phyloP scores from a whole-genome alignment of 441 rosid species.

The Capsella rubella region DNA sequence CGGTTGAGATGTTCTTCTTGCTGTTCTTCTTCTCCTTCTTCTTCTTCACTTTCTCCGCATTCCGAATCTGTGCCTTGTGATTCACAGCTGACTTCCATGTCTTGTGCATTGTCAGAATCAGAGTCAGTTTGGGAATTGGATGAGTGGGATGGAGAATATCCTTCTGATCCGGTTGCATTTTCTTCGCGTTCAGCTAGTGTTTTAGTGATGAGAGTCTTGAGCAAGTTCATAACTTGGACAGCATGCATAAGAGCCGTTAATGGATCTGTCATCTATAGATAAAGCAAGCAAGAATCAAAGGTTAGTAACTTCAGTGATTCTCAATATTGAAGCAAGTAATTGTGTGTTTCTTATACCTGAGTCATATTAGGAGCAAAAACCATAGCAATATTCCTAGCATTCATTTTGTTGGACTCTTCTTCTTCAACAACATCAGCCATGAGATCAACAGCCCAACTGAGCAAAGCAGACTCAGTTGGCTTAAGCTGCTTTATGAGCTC shows the following conservation, averaged over 20 bases:
- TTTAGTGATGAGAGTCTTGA: conserved; percentile 64
- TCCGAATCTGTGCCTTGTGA: conserved; percentile 64
- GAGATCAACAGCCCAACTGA: conserved; percentile 71
- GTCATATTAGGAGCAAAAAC: conserved; percentile 79
- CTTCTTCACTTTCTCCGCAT: conserved; percentile 55
- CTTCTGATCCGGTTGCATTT: conserved; percentile 55
- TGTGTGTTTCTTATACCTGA: conserved; percentile 46
- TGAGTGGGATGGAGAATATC: conserved; percentile 73
- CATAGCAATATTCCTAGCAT: conserved; percentile 76
- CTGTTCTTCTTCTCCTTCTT: conserved; percentile 29
- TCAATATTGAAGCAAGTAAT: not conserved
- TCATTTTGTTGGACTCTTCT: conserved; percentile 76
- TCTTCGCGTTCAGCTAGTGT: conserved; percentile 65
- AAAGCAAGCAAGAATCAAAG: conserved; percentile 8
- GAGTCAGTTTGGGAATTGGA: conserved; percentile 62
- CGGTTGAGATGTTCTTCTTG: conserved; percentile 47
- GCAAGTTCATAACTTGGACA: conserved; percentile 84
- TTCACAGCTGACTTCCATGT: conserved; percentile 80
- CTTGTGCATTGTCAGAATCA: conserved; percentile 75
- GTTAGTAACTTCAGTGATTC: not conserved
- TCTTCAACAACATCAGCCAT: conserved; percentile 84
- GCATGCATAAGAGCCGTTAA: conserved; percentile 81
- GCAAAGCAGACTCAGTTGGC: conserved; percentile 78
- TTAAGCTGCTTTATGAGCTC: conserved; percentile 66
- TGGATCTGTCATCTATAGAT: conserved; percentile 73